Evolutionary conservation across 495 filamentous ascomycete species (phyloP).

Genomic region (Parathielavia hyrcaniae): DNA sequence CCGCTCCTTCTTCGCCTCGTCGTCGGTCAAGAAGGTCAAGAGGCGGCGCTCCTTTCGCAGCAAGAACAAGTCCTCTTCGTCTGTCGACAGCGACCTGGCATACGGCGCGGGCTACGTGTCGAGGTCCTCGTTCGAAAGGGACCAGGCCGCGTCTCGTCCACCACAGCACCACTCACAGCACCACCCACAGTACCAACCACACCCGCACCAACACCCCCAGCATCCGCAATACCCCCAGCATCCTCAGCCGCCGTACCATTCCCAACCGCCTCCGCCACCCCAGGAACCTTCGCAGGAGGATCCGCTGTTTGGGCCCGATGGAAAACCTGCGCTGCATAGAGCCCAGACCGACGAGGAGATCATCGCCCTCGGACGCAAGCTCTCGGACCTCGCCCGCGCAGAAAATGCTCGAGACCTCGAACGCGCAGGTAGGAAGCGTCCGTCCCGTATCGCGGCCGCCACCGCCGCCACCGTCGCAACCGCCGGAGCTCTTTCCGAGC

Average conservation of each 20-base stretch:
- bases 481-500: constrained; percentile 33
- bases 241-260: constrained; percentile 8
- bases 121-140: constrained; percentile 28
- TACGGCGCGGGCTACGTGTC: constrained; percentile 51
- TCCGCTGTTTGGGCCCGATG: constrained; percentile 26
- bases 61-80: constrained; percentile 45
- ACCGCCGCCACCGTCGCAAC: constrained; percentile 29
- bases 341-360: constrained; percentile 47
- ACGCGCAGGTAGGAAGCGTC: constrained; percentile 35
- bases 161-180: constrained; percentile 17
- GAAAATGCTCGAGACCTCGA: constrained; percentile 41
- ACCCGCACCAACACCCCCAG: constrained; percentile 20
- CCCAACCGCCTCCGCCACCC: constrained; percentile 3
- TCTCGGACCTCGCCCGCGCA: constrained; percentile 41
- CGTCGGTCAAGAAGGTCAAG: constrained; percentile 40
- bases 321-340: constrained; percentile 26
- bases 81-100: constrained; percentile 48
- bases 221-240: constrained; percentile 11
- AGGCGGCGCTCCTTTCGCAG: constrained; percentile 38
- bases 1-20: constrained; percentile 39
- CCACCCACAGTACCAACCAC: constrained; percentile 5
- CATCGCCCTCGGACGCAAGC: constrained; percentile 41
- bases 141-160: constrained; percentile 12
- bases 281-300: constrained; percentile 17
- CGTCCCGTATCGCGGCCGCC: constrained; percentile 35